These are phyloP conservation scores for Aspergillus amoenus DNA, from an alignment of 2,329 filamentous ascomycete species.

Conservation along the genomic window DNA sequence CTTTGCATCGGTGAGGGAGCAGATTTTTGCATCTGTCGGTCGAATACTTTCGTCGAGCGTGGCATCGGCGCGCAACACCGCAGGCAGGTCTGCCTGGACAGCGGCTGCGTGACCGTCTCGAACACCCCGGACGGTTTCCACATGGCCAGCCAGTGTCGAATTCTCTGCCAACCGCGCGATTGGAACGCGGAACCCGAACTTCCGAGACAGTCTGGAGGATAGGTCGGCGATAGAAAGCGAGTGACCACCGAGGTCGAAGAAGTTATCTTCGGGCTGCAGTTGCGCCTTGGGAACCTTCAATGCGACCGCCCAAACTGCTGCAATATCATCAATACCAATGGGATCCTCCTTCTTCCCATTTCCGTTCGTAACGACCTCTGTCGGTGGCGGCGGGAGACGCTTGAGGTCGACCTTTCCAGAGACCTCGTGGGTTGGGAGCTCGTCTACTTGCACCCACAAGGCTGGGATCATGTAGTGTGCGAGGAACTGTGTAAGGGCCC, in stretches of 20 bases:
- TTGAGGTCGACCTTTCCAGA: constrained; percentile 78
- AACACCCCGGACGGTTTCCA: constrained; percentile 68
- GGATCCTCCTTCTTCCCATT: constrained; percentile 57
- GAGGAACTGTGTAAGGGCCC: constrained; percentile 63
- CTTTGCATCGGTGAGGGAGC: constrained; percentile 62
- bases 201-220: constrained; percentile 66
- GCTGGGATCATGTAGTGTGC: constrained; percentile 83
- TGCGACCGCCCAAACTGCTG: constrained; percentile 69
- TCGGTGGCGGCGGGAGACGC: constrained; percentile 63
- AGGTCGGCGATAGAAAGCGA: constrained; percentile 75
- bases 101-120: constrained; percentile 72
- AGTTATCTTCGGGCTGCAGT: constrained; percentile 70
- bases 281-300: constrained; percentile 63
- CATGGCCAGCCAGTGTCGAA: constrained; percentile 70
- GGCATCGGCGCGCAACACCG: constrained; percentile 66
- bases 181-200: constrained; percentile 72
- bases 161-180: constrained; percentile 69
- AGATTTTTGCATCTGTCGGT: constrained; percentile 52
- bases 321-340: constrained; percentile 66
- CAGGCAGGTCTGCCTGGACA: constrained; percentile 72
- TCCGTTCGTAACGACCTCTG: constrained; percentile 42
- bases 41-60: constrained; percentile 69
- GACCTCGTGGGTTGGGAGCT: constrained; percentile 72
- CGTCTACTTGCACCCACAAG: constrained; percentile 71
- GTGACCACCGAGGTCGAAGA: constrained; percentile 80